Conservation (phyloP, 129 eudicot genomes). For the Daucus carota region DH1_v3.0 NC_030383.2:51983001-51983500, state of each 20-base stretch:
- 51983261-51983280: neutral
- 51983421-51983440: neutral
- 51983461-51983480: neutral
- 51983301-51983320: neutral
- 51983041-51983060: no score
- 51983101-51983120: no score
- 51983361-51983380: neutral
- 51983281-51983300: neutral
- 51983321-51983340: slow-evolving; percentile 40
- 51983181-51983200: no score
- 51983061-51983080: no score
- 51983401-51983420: neutral
- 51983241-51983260: neutral
- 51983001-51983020: no score
- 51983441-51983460: neutral
- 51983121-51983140: no score
- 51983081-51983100: no score
- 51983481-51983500: neutral
- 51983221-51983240: no score
- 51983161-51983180: no score
- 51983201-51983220: no score
- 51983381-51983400: neutral
- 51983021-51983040: no score
- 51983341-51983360: slow-evolving; percentile 16
- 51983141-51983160: no score